phyloP scores from a whole-genome alignment of 768 basidiomycete genomes.

The Pluteus cervinus region DNA sequence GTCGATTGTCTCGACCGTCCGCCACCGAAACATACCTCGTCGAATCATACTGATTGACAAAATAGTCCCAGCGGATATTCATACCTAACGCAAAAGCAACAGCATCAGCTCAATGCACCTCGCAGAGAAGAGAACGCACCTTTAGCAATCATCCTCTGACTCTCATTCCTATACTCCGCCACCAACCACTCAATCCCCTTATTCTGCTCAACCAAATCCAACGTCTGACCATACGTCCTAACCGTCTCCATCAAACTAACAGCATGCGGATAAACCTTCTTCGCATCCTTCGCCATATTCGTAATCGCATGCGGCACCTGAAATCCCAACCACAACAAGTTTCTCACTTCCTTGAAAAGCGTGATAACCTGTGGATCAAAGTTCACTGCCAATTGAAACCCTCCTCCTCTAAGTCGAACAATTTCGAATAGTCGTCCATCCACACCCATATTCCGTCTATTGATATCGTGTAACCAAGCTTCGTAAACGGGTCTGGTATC shows the following conservation, averaged over 20 bases:
- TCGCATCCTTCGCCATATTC: conserved; percentile 98
- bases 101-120: neutral
- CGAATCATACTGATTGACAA: conserved; percentile 90
- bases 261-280: conserved; percentile 96
- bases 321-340: conserved; percentile 93
- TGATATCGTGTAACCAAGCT: conserved; percentile 96
- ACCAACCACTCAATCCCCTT: conserved; percentile 92
- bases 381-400: conserved; percentile 87
- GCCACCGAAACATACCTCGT: conserved; percentile 64
- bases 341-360: conserved; percentile 96
- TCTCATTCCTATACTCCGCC: conserved; percentile 90
- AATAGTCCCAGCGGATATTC: conserved; percentile 94
- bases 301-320: conserved; percentile 91
- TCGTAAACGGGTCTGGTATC: conserved; percentile 93
- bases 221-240: conserved; percentile 93
- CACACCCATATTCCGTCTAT: conserved; percentile 86
- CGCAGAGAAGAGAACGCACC: conserved; percentile 42
- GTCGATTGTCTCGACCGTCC: conserved; percentile 81
- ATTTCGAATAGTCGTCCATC: conserved; percentile 93
- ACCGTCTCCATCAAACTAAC: conserved; percentile 99
- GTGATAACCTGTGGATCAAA: conserved; percentile 99
- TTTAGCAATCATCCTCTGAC: conserved; percentile 87
- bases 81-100: conserved; percentile 53
- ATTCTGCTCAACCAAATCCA: conserved; percentile 86
- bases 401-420: conserved; percentile 64